Evolutionary conservation across 2,329 filamentous ascomycete species (phyloP), one percentile per base, ranked within the genome.

Genomic region (Proliferodiscus dingleyae): DNA sequence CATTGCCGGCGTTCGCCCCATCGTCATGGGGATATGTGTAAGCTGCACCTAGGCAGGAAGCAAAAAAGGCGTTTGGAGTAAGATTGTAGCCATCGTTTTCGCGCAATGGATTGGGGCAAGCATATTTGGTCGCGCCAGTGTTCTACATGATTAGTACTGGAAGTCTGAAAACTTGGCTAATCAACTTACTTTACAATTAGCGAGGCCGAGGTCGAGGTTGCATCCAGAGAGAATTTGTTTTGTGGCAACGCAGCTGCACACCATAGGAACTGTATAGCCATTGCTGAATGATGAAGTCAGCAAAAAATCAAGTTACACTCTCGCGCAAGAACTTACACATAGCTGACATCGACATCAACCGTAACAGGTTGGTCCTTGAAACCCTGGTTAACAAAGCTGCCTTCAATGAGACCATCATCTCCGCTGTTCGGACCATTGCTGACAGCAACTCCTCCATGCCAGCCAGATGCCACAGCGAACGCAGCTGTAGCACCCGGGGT

Each of bases 371-470:
- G 30, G 21, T 21, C 5, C 3, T 24, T 19, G 11, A 19, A 6
- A 9, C 34, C 34, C 23, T 28, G 24, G 11, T n/a, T 23, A 7
- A 23, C 21, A 26, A 44, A 44, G n/a, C 32, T 37, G 18, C 33
- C 41, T 15, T 44, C 41, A 37, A 44, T 38, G 21, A 44, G 34
- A 15, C 22, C 28, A 36, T 44, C 41, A 16, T 44, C 41, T 10
- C 33, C 41, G 2, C 21, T 28, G 18, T 36, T 22, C n/a, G n/a
- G n/a, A 19, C n/a, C 24, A 4, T n/a, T 16, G n/a, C 22, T 23
- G 8, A 44, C 28, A 10, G 33, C 33, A 8, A 44, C 24, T 32
- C 37, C 37, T 32, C 41, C 41, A 16, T 16, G 33, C 41, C 41
- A 44, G 7, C 33, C 33, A 10, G 33, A 30, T 22, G 41, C 33